Evolutionary conservation across 2,329 filamentous ascomycete species (phyloP), one percentile per base, ranked within the genome.

Genomic region (Fusarium sp.): DNA sequence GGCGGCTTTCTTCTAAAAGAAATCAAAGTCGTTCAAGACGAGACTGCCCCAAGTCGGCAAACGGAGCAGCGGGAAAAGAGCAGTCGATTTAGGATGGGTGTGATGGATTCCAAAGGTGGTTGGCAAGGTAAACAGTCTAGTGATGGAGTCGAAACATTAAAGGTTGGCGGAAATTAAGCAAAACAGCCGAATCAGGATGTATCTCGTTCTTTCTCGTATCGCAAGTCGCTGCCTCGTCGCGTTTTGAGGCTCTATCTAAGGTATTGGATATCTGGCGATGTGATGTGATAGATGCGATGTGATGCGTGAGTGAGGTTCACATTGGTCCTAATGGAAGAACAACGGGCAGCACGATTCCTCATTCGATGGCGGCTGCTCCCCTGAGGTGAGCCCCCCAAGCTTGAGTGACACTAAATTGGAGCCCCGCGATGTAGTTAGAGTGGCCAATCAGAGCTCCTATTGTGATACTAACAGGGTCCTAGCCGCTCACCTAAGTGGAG

Each of bases 1-100:
- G 81, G 77, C 81, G 81, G 78, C 75, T 81, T 75, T 62, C 72
- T 65, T 61, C 71, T 64, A 60, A 59, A 52, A 70, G 60, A 55
- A 73, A 55, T 59, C 36, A 38, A 38, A 50, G 25, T 45, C 38
- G 29, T 71, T 42, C 47, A 63, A 59, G 47, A 64, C 55, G 53
- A 60, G 29, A 50, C 57, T 41, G 44, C 49, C 49, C 62, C 53
- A 65, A 41, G 46, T 63, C 50, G 67, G 20, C 44, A 55, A 69
- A 56, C 29, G 25, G 61, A 61, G 54, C 52, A 61, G 62, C 33
- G 45, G 56, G 62, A 36, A 60, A 58, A 68, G 61, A 56, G 50
- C 57, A 54, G 61, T 63, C 52, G 69, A 53, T 65, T 45, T 55
- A 61, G 52, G 65, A 68, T 44, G 44, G 41, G 65, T 36, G 54